A percentile compares a stretch with the other conserved stretches of the same genome.
Evolutionary conservation across 768 basidiomycete genomes (phyloP).

Genomic region (Arthromyces matolae): DNA sequence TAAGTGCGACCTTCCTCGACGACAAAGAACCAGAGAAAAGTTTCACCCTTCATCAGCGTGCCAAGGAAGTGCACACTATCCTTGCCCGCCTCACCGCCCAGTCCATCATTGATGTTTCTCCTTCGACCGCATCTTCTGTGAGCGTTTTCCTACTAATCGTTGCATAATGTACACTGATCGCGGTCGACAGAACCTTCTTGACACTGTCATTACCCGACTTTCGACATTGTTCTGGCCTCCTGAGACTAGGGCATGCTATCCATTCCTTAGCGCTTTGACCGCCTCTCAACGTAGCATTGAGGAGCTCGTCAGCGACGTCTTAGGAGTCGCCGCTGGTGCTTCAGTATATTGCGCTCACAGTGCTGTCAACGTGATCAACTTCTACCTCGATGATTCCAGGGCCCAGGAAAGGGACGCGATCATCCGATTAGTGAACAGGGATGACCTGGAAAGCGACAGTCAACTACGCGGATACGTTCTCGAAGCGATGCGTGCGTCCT

Average conservation of each 20-base stretch:
- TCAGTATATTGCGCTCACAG: slow-evolving; percentile 47
- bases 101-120: slow-evolving; percentile 22
- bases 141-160: too few relatives aligned
- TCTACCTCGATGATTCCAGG: slow-evolving; percentile 44
- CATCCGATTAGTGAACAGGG: slow-evolving; percentile 28
- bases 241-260: slow-evolving; percentile 31
- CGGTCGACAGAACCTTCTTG: slow-evolving; percentile 14
- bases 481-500: slow-evolving; percentile 45
- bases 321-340: slow-evolving; percentile 46
- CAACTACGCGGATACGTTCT: slow-evolving; percentile 42
- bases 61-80: slow-evolving; percentile 25
- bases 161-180: too few relatives aligned
- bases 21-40: slow-evolving; percentile 29
- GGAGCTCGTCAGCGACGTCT: slow-evolving; percentile 38
- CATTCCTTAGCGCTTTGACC: slow-evolving; percentile 36
- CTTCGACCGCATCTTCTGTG: slow-evolving; percentile 26
- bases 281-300: slow-evolving; percentile 35
- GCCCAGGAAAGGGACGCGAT: slow-evolving; percentile 38
- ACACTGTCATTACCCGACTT: background rate
- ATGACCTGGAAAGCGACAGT: slow-evolving; percentile 29
- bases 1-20: slow-evolving; percentile 22
- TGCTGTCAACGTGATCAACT: slow-evolving; percentile 47
- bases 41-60: slow-evolving; percentile 28
- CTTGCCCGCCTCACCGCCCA: slow-evolving; percentile 29
- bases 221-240: slow-evolving; percentile 9